Conservation (phyloP, 768 basidiomycete species). For the Hygrophorus pudorinus region DNA sequence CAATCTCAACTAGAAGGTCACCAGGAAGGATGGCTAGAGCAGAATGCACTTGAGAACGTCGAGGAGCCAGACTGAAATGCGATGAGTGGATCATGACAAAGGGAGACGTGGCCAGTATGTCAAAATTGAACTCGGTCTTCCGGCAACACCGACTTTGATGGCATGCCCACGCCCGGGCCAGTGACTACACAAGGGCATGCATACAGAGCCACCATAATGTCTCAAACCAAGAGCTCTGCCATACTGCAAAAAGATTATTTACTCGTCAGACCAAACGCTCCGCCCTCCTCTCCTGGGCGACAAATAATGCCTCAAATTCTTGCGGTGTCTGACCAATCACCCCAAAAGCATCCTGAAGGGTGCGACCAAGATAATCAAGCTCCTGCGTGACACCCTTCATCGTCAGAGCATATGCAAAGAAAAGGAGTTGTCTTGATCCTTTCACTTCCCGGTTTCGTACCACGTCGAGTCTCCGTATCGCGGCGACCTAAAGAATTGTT, state of each 20-base stretch:
- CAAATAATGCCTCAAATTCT: conserved; percentile 77
- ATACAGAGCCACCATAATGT: too few relatives aligned
- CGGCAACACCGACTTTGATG: too few relatives aligned
- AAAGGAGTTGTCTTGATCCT: conserved; percentile 78
- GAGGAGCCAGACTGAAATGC: too few relatives aligned
- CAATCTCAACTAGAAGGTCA: conserved; percentile 62
- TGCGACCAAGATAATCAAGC: conserved; percentile 71
- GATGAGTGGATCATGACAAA: too few relatives aligned
- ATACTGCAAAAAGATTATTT: too few relatives aligned
- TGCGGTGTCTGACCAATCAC: conserved; percentile 77
- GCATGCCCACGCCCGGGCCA: too few relatives aligned
- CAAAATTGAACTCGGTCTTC: too few relatives aligned
- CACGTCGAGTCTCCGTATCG: conserved; percentile 77
- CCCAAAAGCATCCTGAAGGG: conserved; percentile 84
- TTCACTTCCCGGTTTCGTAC: conserved; percentile 77
- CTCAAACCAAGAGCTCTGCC: too few relatives aligned
- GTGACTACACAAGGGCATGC: too few relatives aligned
- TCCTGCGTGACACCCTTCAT: conserved; percentile 90
- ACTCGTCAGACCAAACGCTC: too few relatives aligned
- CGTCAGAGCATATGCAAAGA: conserved; percentile 88
- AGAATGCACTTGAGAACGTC: not conserved
- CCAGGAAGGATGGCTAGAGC: conserved; percentile 27
- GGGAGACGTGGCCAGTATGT: too few relatives aligned
- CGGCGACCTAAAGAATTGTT: conserved; percentile 47
- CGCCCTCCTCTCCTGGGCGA: too few relatives aligned